These are phyloP conservation scores for Cercospora zeae-maydis DNA, from an alignment of 2,329 filamentous ascomycete genomes.

Conservation along the genomic window DNA sequence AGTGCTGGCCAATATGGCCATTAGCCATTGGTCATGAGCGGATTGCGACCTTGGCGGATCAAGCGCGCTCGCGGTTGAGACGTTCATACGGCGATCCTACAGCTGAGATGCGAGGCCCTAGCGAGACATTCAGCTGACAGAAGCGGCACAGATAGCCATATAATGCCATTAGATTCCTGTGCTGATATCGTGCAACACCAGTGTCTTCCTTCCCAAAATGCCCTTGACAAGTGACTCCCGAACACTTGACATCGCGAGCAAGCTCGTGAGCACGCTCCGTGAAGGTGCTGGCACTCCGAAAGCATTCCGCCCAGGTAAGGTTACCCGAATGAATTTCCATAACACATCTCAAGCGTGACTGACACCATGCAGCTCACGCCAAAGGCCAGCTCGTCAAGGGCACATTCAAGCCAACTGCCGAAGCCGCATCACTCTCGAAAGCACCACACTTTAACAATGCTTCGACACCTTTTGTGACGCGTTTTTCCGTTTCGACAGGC, in stretches of 20 bases:
- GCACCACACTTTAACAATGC: slow-evolving; percentile 28
- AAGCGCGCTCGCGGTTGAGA: neutral
- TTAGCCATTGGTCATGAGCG: neutral
- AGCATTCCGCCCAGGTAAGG: slow-evolving; percentile 27
- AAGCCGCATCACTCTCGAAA: slow-evolving; percentile 42
- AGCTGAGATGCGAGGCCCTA: neutral
- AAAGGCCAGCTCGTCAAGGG: slow-evolving; percentile 53
- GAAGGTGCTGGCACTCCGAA: slow-evolving; percentile 28
- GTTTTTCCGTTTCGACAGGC: slow-evolving; percentile 31
- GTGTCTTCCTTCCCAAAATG: slow-evolving; percentile 17
- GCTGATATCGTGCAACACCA: neutral
- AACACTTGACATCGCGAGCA: slow-evolving; percentile 22
- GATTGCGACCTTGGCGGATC: neutral
- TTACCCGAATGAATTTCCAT: too few species aligned
- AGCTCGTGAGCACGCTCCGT: slow-evolving; percentile 25
- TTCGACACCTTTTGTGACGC: slow-evolving; percentile 27
- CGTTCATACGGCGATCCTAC: neutral
- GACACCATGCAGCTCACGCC: slow-evolving; percentile 47
- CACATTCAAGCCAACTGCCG: slow-evolving; percentile 49
- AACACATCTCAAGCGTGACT: slow-evolving; percentile 1
- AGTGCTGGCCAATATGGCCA: neutral
- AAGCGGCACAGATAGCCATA: neutral
- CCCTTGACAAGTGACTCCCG: slow-evolving; percentile 25
- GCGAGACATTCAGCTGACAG: neutral
- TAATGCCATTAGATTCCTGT: neutral